Conservation (phyloP, 805 yeast species). For the Yarrowia bubula region DNA sequence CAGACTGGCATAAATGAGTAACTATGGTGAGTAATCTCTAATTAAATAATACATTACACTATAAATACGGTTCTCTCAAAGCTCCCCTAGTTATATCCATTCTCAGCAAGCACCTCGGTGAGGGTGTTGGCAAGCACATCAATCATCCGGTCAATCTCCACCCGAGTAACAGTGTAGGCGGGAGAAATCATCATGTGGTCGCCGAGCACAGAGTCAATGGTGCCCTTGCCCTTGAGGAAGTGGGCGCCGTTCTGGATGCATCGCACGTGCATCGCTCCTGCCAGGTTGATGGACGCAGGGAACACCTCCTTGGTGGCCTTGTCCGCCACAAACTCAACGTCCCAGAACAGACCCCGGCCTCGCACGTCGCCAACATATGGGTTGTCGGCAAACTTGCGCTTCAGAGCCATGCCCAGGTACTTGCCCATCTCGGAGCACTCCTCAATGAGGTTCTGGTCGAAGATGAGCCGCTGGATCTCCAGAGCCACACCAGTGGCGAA, state of each 20-base stretch:
- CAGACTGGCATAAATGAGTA: no score
- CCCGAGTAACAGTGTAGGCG: constrained; percentile 27
- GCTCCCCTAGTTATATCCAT: neutral
- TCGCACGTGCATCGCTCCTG: constrained; percentile 8
- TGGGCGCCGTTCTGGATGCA: constrained; percentile 27
- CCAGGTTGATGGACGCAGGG: constrained; percentile 23
- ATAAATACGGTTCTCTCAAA: neutral
- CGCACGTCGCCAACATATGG: constrained; percentile 56
- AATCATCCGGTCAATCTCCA: constrained; percentile 27
- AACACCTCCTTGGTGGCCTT: constrained; percentile 50
- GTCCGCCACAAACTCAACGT: constrained; percentile 57
- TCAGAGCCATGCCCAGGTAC: constrained; percentile 44
- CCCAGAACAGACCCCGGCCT: constrained; percentile 62
- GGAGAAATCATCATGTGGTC: constrained; percentile 27
- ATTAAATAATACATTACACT: neutral
- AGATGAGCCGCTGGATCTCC: constrained; percentile 45
- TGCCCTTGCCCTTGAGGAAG: constrained; percentile 28
- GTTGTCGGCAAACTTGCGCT: constrained; percentile 40
- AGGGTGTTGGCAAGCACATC: constrained; percentile 3
- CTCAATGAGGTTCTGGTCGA: constrained; percentile 40
- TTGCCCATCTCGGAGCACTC: constrained; percentile 48
- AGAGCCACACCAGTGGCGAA: constrained; percentile 48
- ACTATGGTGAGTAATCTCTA: no score
- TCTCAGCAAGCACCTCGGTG: constrained; percentile 2
- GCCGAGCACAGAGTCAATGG: constrained; percentile 25